Conservation (phyloP, 2,329 filamentous ascomycete genomes). For the Colletotrichum tofieldiae region DNA sequence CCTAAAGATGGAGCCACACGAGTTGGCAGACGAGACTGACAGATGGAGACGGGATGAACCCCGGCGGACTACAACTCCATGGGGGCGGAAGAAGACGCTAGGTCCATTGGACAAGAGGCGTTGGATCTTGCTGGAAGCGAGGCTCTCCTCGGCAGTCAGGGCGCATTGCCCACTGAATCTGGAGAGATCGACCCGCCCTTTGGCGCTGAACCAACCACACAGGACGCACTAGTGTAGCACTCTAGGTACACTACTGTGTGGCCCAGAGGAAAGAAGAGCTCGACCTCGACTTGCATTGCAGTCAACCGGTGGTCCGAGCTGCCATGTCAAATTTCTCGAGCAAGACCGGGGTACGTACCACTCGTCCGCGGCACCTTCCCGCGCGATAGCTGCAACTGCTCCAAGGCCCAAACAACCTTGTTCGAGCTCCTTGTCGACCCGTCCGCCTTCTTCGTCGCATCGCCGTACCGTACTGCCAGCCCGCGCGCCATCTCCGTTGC, state of each 20-base stretch:
- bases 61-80: not conserved
- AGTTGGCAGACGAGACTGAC: not conserved
- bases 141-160: not conserved
- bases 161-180: not conserved
- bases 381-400: constrained; percentile 7
- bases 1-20: not conserved
- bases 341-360: not conserved
- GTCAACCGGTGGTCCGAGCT: not conserved
- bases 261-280: not conserved
- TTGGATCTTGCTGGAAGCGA: not conserved
- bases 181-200: not conserved
- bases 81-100: not conserved
- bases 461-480: too few relatives aligned
- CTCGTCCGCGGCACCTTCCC: not conserved
- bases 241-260: not conserved
- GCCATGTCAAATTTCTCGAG: not conserved
- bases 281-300: not conserved
- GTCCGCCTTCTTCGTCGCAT: not conserved
- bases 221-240: not conserved
- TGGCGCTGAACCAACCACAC: not conserved
- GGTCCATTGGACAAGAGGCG: not conserved
- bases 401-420: not conserved
- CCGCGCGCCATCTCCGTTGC: too few relatives aligned
- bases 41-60: not conserved
- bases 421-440: not conserved